phyloP scores from a whole-genome alignment of 192 early-diverging fungal genomes.

The Funneliformis geosporum region DNA sequence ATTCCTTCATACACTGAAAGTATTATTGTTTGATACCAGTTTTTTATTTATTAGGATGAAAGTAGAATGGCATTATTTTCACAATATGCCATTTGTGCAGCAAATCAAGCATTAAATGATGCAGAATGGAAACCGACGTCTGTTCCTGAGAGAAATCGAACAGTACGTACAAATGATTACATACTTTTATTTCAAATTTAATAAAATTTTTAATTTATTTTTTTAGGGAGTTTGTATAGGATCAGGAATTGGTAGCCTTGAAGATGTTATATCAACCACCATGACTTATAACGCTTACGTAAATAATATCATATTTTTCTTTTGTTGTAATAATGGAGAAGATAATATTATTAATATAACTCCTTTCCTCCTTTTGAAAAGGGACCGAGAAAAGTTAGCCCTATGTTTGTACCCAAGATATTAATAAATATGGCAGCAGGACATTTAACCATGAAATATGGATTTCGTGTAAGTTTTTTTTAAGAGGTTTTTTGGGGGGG shows the following conservation, averaged over 20 bases:
- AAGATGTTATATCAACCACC: constrained; percentile 72
- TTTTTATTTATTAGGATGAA: constrained; percentile 57
- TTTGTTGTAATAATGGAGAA: background rate
- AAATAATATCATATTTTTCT: constrained; percentile 25
- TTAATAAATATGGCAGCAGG: constrained; percentile 96
- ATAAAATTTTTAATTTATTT: background rate
- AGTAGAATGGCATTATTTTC: constrained; percentile 81
- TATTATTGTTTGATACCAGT: background rate
- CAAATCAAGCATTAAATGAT: constrained; percentile 83
- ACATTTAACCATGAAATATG: constrained; percentile 87
- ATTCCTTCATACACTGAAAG: background rate
- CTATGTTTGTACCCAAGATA: constrained; percentile 89
- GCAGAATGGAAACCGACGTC: constrained; percentile 65
- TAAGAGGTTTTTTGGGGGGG: background rate
- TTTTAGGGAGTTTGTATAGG: constrained; percentile 89
- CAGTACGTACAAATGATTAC: constrained; percentile 48
- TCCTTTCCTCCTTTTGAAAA: constrained; percentile 22
- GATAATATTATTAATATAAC: background rate
- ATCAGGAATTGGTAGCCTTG: constrained; percentile 89
- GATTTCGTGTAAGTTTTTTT: constrained; percentile 57
- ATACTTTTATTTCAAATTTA: background rate
- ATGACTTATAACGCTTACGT: constrained; percentile 56
- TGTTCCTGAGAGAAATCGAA: constrained; percentile 62
- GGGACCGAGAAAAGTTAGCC: constrained; percentile 78
- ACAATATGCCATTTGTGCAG: constrained; percentile 82